Conservation (phyloP, 225 moss, liverwort and hornwort species). For the Antitrichia curtipendula region DNA sequence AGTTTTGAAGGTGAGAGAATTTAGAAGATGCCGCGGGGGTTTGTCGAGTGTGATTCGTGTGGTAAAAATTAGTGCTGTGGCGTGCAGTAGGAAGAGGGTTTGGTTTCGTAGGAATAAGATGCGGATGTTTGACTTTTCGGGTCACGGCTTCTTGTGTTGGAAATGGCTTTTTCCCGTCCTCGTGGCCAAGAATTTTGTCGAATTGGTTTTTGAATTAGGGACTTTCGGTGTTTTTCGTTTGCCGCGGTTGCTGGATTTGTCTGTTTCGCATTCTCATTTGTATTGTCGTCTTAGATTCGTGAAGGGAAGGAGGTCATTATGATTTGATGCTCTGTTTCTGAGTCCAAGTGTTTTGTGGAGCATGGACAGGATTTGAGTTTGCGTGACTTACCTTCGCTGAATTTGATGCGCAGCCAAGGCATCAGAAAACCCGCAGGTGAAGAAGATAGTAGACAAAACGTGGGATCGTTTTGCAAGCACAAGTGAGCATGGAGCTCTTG, state of each 20-base stretch:
- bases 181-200: background rate
- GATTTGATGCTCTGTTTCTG: background rate
- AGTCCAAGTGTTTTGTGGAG: background rate
- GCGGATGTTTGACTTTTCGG: background rate
- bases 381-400: background rate
- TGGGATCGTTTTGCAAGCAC: conserved; percentile 58
- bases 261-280: background rate
- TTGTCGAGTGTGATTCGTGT: background rate
- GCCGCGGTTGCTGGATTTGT: background rate
- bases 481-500: conserved; percentile 40
- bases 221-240: background rate
- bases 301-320: background rate
- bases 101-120: background rate
- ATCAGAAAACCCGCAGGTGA: conserved; percentile 16
- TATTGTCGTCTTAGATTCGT: background rate
- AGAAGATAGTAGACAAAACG: conserved; percentile 50
- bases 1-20: background rate
- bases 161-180: background rate
- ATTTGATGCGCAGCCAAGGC: conserved; percentile 45
- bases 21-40: background rate
- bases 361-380: background rate
- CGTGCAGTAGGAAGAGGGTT: background rate
- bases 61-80: background rate
- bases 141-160: background rate
- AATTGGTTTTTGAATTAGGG: background rate